Percentiles rank a stretch among this genome's conserved stretches.
Conservation (phyloP, 1,284 basidiomycete species). For the Apiotrichum sp. region DNA sequence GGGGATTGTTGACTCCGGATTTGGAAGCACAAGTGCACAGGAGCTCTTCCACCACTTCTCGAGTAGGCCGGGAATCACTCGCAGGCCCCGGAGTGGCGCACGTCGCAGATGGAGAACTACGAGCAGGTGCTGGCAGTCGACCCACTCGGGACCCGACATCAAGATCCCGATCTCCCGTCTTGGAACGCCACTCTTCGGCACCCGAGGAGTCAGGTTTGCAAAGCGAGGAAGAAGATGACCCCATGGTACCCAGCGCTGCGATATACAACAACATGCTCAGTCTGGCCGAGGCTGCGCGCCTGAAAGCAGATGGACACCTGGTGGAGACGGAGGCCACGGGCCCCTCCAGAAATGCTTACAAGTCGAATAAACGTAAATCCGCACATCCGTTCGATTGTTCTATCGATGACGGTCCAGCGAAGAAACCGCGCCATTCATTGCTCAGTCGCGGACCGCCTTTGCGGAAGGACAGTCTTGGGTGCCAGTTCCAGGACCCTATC, state of each 20-base stretch:
- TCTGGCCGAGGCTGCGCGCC: conserved; percentile 43
- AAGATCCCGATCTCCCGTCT: too few species aligned
- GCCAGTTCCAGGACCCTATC: conserved; percentile 33
- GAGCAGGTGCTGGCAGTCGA: too few species aligned
- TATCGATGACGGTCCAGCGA: conserved; percentile 4
- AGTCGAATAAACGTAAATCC: neutral
- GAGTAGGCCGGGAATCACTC: too few species aligned
- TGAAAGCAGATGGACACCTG: conserved; percentile 30
- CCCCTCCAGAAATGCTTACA: too few species aligned
- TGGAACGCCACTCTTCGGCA: too few species aligned
- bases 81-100: too few species aligned
- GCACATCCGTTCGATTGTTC: conserved; percentile 13
- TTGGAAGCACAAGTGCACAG: too few species aligned
- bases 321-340: neutral
- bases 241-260: conserved; percentile 23
- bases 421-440: conserved; percentile 5
- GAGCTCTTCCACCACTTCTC: too few species aligned
- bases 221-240: conserved; percentile 34
- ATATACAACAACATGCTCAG: conserved; percentile 43
- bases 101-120: too few species aligned
- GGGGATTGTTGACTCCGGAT: too few species aligned
- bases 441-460: conserved; percentile 20
- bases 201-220: conserved; percentile 8
- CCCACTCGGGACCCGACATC: too few species aligned
- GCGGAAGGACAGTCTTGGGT: conserved; percentile 25